Conservation (phyloP, 192 early-diverging fungal genomes). For the Phycomyces blakesleeanus region DNA sequence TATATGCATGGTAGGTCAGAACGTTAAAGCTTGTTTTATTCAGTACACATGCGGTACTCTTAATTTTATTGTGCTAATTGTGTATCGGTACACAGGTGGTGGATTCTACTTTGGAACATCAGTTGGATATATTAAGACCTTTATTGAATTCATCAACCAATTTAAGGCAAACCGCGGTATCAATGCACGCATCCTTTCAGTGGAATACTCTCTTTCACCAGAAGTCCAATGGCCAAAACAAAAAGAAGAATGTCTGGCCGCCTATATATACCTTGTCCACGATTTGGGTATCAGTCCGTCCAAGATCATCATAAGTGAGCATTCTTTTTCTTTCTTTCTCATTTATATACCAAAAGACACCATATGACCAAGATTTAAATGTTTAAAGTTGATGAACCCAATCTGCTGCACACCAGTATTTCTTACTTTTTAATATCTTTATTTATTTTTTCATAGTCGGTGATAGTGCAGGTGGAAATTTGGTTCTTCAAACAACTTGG, state of each 20-base stretch:
- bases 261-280: slow-evolving; percentile 15
- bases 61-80: no score
- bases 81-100: slow-evolving; percentile 9
- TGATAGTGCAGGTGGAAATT: slow-evolving; percentile 21
- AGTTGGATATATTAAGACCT: slow-evolving; percentile 13
- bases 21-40: slow-evolving; percentile 1
- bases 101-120: slow-evolving; percentile 17
- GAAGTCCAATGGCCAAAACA: not conserved
- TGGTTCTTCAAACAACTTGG: not conserved
- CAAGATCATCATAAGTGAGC: slow-evolving; percentile 17
- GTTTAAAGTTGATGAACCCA: no score
- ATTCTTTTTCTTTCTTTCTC: not conserved
- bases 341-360: no score
- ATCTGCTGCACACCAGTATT: no score
- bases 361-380: not conserved
- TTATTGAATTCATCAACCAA: slow-evolving; percentile 11
- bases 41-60: not conserved
- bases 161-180: not conserved
- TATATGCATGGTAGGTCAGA: slow-evolving; percentile 22
- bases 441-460: slow-evolving; percentile 8
- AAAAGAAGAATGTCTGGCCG: slow-evolving; percentile 10
- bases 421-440: no score
- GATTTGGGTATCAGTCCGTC: slow-evolving; percentile 11
- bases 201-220: slow-evolving; percentile 4
- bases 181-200: slow-evolving; percentile 3